Conservation (phyloP, 148 eudicot species). For the Pouteria glomerata region DNA sequence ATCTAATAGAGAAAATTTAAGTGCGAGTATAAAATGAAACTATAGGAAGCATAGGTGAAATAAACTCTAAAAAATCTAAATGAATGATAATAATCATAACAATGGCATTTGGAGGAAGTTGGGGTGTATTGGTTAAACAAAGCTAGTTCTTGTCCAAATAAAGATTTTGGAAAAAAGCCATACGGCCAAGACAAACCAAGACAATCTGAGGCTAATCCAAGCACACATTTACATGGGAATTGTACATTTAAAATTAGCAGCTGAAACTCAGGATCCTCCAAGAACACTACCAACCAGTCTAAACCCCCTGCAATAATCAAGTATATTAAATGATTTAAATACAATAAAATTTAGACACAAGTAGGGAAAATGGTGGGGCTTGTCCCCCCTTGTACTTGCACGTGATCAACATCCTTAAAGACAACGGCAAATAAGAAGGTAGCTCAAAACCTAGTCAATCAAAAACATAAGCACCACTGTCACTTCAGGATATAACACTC, state of each 20-base stretch:
- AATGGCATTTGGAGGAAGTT: background rate
- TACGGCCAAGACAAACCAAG: background rate
- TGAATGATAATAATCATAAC: background rate
- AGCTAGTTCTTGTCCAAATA: background rate
- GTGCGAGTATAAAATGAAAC: too few species aligned
- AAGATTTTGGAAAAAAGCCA: background rate
- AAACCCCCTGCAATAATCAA: background rate
- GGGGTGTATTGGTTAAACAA: background rate
- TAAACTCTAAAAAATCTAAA: too few species aligned
- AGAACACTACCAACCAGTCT: background rate
- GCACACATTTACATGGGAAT: background rate
- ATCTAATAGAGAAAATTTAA: too few species aligned
- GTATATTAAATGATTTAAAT: background rate
- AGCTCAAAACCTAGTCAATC: background rate
- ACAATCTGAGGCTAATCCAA: background rate
- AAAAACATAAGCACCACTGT: background rate
- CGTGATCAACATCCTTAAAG: constrained; percentile 27
- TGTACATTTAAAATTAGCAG: background rate
- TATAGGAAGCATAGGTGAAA: too few species aligned
- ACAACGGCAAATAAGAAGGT: background rate
- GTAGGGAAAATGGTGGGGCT: constrained; percentile 23
- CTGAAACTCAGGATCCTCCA: background rate
- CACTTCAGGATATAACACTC: background rate
- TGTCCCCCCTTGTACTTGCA: constrained; percentile 17
- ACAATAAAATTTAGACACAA: constrained; percentile 23